Evolutionary conservation across 2,329 filamentous ascomycete genomes (phyloP).

Genomic region (Furcasterigmium furcatum): DNA sequence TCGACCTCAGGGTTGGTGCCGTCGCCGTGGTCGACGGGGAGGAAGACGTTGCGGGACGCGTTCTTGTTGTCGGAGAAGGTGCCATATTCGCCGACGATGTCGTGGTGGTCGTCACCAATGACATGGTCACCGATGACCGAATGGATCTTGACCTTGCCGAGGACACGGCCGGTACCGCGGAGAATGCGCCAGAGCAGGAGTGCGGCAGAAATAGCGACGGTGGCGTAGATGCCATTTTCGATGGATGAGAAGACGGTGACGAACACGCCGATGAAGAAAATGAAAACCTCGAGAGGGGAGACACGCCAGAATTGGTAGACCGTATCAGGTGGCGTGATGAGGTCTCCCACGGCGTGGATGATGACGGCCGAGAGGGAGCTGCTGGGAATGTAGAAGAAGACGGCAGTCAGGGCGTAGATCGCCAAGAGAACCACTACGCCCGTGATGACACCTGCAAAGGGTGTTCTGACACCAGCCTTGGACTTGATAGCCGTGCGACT

Average conservation of each 20-base stretch:
- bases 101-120: slow-evolving; percentile 55
- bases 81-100: slow-evolving; percentile 50
- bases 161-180: slow-evolving; percentile 77
- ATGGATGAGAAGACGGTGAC: slow-evolving; percentile 87
- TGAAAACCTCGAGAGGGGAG: slow-evolving; percentile 82
- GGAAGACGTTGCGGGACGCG: slow-evolving; percentile 72
- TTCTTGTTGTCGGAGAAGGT: slow-evolving; percentile 49
- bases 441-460: slow-evolving; percentile 86
- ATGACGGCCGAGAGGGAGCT: slow-evolving; percentile 83
- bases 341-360: slow-evolving; percentile 90
- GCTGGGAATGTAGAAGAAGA: slow-evolving; percentile 92
- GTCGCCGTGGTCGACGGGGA: slow-evolving; percentile 84
- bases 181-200: slow-evolving; percentile 81
- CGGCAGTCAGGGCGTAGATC: slow-evolving; percentile 80
- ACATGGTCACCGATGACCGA: slow-evolving; percentile 77
- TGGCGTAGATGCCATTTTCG: slow-evolving; percentile 89
- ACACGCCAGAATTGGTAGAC: slow-evolving; percentile 96
- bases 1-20: slow-evolving; percentile 84
- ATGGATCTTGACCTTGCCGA: slow-evolving; percentile 80
- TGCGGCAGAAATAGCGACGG: slow-evolving; percentile 72
- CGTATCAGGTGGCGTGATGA: slow-evolving; percentile 87
- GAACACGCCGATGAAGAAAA: slow-evolving; percentile 91
- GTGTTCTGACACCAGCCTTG: slow-evolving; percentile 91
- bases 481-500: slow-evolving; percentile 96
- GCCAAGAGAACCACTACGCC: slow-evolving; percentile 82